Conservation (phyloP, 148 eudicot genomes). For the Chenopodium berlandieri region DNA sequence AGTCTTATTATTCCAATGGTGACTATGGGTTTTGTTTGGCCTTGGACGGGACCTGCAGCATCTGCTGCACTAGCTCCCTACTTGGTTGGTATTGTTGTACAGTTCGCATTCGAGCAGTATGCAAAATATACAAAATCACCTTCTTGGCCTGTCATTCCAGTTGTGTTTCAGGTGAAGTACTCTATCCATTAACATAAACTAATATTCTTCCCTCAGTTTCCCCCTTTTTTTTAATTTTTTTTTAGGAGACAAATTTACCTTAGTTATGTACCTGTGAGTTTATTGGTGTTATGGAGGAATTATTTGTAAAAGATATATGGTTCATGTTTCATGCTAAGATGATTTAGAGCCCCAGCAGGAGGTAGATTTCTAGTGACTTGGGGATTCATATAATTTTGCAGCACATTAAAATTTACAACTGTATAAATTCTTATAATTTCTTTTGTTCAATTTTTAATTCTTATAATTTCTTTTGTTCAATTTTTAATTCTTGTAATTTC, state of each 20-base stretch:
- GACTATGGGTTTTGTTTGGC: constrained; percentile 99
- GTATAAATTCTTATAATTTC: not conserved
- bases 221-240: not conserved
- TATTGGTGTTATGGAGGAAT: not conserved
- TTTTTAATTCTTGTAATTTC: not conserved
- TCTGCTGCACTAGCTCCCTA: constrained; percentile 99
- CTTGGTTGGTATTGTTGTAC: constrained; percentile 95
- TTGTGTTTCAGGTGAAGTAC: constrained; percentile 66
- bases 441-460: too few species aligned
- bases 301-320: not conserved
- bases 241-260: not conserved
- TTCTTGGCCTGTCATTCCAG: constrained; percentile 85
- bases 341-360: not conserved
- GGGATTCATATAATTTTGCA: not conserved
- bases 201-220: not conserved
- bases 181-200: not conserved
- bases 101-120: constrained; percentile 94
- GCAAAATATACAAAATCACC: constrained; percentile 72
- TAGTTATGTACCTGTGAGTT: not conserved
- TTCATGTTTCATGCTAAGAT: not conserved
- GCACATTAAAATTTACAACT: not conserved
- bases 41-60: constrained; percentile 99
- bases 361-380: not conserved
- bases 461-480: too few species aligned
- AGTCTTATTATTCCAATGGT: constrained; percentile 90